Conservation (phyloP, 2,329 filamentous ascomycete species). For the Chaetothyriales sp. region DNA sequence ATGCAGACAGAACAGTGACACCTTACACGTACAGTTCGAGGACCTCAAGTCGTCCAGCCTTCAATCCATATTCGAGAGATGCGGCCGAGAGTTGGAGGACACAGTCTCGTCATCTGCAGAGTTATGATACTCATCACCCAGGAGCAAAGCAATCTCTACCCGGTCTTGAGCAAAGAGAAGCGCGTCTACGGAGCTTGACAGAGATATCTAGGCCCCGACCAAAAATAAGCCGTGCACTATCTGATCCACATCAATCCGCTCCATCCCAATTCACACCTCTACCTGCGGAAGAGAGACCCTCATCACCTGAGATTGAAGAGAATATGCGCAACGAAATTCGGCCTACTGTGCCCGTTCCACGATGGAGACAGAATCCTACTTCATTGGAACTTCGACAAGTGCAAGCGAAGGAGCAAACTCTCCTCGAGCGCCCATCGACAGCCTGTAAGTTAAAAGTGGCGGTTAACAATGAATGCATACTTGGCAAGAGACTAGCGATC, state of each 20-base stretch:
- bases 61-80: conserved; percentile 4
- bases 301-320: neutral
- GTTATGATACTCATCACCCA: neutral
- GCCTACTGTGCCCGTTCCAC: neutral
- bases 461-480: neutral
- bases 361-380: neutral
- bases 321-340: too few relatives aligned
- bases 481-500: conserved; percentile 5
- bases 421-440: neutral
- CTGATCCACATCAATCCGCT: neutral
- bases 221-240: conserved; percentile 1
- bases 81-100: conserved; percentile 6
- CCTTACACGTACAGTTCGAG: neutral
- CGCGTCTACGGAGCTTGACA: conserved; percentile 1
- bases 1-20: neutral
- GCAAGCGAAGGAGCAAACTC: neutral
- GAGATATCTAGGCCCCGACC: neutral
- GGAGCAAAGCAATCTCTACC: neutral
- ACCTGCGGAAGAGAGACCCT: neutral
- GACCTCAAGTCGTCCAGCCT: neutral
- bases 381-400: neutral
- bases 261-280: neutral
- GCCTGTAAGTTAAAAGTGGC: neutral
- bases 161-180: conserved; percentile 1
- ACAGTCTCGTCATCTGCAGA: conserved; percentile 4